These are phyloP conservation scores for Aspergillus fischeri DNA, from an alignment of 2,329 filamentous ascomycete species.

Conservation along the genomic window DNA sequence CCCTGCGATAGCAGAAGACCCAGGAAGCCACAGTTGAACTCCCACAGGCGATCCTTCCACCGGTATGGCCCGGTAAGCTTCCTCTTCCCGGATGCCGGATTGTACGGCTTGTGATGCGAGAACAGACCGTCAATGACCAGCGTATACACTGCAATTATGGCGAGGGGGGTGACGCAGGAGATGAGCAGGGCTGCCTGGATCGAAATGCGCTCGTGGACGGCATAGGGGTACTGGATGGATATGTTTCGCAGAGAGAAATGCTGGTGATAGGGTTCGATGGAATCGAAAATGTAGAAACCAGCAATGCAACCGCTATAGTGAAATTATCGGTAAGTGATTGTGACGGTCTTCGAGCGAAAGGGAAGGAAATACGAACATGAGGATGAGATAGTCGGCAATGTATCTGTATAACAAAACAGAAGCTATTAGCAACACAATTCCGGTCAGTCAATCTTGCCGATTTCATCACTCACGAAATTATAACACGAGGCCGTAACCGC, in stretches of 20 bases:
- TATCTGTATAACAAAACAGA: conserved; percentile 39
- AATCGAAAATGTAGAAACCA: conserved; percentile 51
- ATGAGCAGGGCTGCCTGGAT: conserved; percentile 48
- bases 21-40: conserved; percentile 57
- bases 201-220: conserved; percentile 52
- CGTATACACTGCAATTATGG: conserved; percentile 53
- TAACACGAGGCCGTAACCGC: conserved; percentile 46
- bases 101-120: conserved; percentile 45
- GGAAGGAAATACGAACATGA: conserved; percentile 44
- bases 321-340: conserved; percentile 9
- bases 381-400: conserved; percentile 56
- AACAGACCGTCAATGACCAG: conserved; percentile 57
- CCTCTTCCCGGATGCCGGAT: conserved; percentile 32
- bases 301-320: conserved; percentile 46
- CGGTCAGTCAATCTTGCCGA: neutral
- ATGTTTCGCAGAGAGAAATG: conserved; percentile 55
- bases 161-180: conserved; percentile 46
- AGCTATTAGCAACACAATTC: neutral
- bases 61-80: conserved; percentile 46
- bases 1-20: conserved; percentile 53
- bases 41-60: conserved; percentile 57
- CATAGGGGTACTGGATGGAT: conserved; percentile 56
- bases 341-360: neutral
- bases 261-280: conserved; percentile 53
- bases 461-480: conserved; percentile 47